Base-by-base conservation (phyloP, 495 filamentous ascomycete species). In the Aspergillus wentii region DNA sequence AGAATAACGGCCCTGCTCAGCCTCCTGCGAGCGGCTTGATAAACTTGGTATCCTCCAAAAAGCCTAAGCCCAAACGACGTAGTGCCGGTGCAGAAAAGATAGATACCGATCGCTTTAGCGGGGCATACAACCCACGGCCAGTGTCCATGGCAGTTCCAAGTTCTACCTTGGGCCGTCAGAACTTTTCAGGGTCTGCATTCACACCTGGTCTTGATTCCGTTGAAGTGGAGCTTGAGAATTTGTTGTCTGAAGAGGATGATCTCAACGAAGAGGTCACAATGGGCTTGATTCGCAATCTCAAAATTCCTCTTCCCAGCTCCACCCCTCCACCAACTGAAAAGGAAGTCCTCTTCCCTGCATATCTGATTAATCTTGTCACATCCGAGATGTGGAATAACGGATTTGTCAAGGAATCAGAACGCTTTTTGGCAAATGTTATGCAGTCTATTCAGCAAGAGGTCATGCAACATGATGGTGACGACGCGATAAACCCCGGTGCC, bases 381-480 rank as follows among this genome's bases (percentile, higher is more conserved):
- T 95, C 88, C 9, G 92, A 99, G 66, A 99, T 99, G 92, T 99
- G 92, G 92, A 99, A 99, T 71, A 99, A 99, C 53, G 92, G 92
- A 17, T 99, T 95, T 57, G 94, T 99, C 46, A 97, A 99, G 70
- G 92, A 99, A 68, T 97, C 92, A 16, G 92, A 99, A 66, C 85
- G 90, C 39, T 99, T 99, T 72, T 69, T 99, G 38, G 92, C 92
- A 40, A 99, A 97, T 57, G 91, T 99, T 49, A 99, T 99, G 92
- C 92, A 97, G 58, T 94, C 87, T 14, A 95, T 99, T 51, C 92
- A 99, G 56, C 91, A 96, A 56, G 92, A 97, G 56, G 92, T 99
- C 33, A 97, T 97, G 94, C 85, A 94, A 48, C 87, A 96, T 53
- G 90, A 97, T 38, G 91, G 89, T 37, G 92, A 99, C 40, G 94